Base-by-base conservation (phyloP, 2,329 filamentous ascomycete species). In the Sporothrix euskadiensis region DNA sequence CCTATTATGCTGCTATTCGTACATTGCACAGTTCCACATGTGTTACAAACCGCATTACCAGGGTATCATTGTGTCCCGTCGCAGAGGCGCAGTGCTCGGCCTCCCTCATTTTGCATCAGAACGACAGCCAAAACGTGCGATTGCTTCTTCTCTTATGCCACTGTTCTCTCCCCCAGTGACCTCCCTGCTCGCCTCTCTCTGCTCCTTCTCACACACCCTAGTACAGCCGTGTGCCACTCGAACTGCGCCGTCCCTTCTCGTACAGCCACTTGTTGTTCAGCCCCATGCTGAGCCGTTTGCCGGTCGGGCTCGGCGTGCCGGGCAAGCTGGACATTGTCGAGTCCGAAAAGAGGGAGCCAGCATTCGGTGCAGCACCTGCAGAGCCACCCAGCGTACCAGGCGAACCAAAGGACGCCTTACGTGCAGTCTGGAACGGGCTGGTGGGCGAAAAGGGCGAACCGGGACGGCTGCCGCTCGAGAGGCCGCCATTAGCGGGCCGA, bases 221-320 rank as follows among this genome's bases (percentile, higher is more conserved):
- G 57, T 75, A 75, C 30, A 76, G 26, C 35, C 75, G 73, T 1
- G 71, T 61, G 30, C 73, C 74, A 72, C 84, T 81, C 70, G 86
- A 84, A 77, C 87, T 83, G 80, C 89, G 80, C 80, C 90, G 84
- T 78, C 92, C 91, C 82, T 90, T 93, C 82, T 98, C 94, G 80
- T 97, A 98, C 74, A 98, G 82, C 95, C 95, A 98, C 83, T 96
- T 97, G 83, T 90, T 97, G 82, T 95, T 98, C 79, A 98, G 80
- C 0, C 90, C 90, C 71, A 97, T 89, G 76, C 89, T 94, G 57
- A 91, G 90, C 73, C 89, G 88, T 83, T 92, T 94, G 52, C 87
- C 86, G 6, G 83, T 83, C 0, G 93, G 92, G 76, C 90, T 94
- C 1, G 92, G 92, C 22, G 91, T 91, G 16, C 87, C 85, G 1